Conservation (phyloP, 2,329 filamentous ascomycete species). For the Plenodomus biglobosus region DNA sequence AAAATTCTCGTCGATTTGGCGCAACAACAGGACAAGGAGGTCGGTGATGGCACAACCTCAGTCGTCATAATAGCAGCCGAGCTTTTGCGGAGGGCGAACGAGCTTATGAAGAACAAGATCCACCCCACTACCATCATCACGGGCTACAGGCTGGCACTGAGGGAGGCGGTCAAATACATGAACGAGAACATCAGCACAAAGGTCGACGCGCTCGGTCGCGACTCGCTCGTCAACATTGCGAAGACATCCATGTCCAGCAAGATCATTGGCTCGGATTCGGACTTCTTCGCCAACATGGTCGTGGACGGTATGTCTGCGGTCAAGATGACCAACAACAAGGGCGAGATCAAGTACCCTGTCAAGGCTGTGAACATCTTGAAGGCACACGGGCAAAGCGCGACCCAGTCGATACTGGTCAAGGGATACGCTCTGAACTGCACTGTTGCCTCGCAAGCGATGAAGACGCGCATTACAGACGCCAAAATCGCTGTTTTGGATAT, state of each 20-base stretch:
- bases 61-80: slow-evolving; percentile 97
- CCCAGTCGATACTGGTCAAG: slow-evolving; percentile 88
- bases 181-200: slow-evolving; percentile 97
- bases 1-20: slow-evolving; percentile 98
- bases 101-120: slow-evolving; percentile 99
- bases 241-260: slow-evolving; percentile 99
- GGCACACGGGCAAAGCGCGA: slow-evolving; percentile 89
- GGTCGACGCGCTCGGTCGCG: slow-evolving; percentile 86
- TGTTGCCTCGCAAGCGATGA: slow-evolving; percentile 97
- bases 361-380: slow-evolving; percentile 99
- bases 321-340: slow-evolving; percentile 87
- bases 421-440: slow-evolving; percentile 99
- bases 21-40: slow-evolving; percentile 98
- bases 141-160: slow-evolving; percentile 90
- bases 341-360: slow-evolving; percentile 93
- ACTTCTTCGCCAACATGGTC: slow-evolving; percentile 97
- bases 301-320: slow-evolving; percentile 96
- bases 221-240: slow-evolving; percentile 90
- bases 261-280: slow-evolving; percentile 92
- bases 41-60: slow-evolving; percentile 96
- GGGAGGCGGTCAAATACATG: slow-evolving; percentile 98
- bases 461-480: slow-evolving; percentile 84
- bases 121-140: slow-evolving; percentile 99
- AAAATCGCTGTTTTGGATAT: slow-evolving; percentile 98
- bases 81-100: slow-evolving; percentile 88